Evolutionary conservation across 768 basidiomycete species (phyloP).

Genomic region (Lactarius sp.): DNA sequence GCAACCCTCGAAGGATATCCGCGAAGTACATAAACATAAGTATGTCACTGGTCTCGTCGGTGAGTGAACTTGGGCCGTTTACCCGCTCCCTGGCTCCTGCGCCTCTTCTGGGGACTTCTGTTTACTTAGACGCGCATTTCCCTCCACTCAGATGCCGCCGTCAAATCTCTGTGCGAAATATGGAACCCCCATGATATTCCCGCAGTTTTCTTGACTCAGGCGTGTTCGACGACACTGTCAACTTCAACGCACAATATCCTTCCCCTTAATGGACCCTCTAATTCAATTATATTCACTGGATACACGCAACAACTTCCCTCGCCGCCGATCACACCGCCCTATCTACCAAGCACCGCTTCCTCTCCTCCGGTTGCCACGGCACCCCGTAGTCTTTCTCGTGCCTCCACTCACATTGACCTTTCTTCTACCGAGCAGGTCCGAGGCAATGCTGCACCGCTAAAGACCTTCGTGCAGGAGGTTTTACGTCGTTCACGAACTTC

Average conservation of each 20-base stretch:
- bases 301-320: constrained; percentile 47
- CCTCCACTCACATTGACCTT: constrained; percentile 28
- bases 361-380: constrained; percentile 30
- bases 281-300: constrained; percentile 20
- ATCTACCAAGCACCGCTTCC: constrained; percentile 33
- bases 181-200: constrained; percentile 79
- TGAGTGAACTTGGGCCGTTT: constrained; percentile 35
- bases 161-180: constrained; percentile 71
- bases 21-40: constrained; percentile 53
- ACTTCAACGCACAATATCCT: constrained; percentile 21
- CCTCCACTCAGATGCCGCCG: constrained; percentile 59
- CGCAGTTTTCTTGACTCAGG: constrained; percentile 41
- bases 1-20: constrained; percentile 34
- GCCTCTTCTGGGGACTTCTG: constrained; percentile 2
- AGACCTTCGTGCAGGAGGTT: constrained; percentile 83
- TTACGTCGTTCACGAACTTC: constrained; percentile 82
- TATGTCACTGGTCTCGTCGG: constrained; percentile 67
- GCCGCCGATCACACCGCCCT: constrained; percentile 48
- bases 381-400: constrained; percentile 25
- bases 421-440: constrained; percentile 25
- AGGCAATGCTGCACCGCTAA: constrained; percentile 52
- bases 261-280: constrained; percentile 29
- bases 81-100: constrained; percentile 9
- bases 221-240: constrained; percentile 26
- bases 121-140: constrained; percentile 12